phyloP scores from a whole-genome alignment of 163 green algal species.

The Volvox carteri region DNA sequence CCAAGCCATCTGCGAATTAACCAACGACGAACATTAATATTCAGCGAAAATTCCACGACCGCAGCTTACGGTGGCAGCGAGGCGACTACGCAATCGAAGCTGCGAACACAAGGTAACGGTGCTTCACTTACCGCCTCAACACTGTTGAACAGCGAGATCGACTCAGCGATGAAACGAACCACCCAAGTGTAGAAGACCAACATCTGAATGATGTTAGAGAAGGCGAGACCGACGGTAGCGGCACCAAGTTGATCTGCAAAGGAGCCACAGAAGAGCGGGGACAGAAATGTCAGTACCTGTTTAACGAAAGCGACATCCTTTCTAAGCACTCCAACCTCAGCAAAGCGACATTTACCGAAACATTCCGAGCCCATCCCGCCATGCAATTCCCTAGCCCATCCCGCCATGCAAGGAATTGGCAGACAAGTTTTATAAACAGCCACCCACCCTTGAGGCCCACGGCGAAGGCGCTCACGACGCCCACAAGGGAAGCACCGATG shows the following conservation, averaged over 20 bases:
- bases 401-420: neutral
- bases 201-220: slow-evolving; percentile 81
- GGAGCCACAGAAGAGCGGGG: slow-evolving; percentile 9
- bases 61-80: neutral
- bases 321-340: neutral
- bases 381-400: neutral
- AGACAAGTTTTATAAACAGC: neutral
- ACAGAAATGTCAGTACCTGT: neutral
- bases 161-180: slow-evolving; percentile 65
- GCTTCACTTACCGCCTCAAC: slow-evolving; percentile 58
- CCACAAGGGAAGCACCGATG: slow-evolving; percentile 68
- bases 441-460: slow-evolving; percentile 56
- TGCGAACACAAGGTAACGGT: neutral
- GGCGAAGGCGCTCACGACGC: slow-evolving; percentile 68
- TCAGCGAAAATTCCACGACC: neutral
- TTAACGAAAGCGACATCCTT: neutral
- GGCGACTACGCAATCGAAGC: neutral
- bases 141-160: slow-evolving; percentile 63
- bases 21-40: no score
- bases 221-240: slow-evolving; percentile 74
- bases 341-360: no score
- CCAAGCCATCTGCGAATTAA: slow-evolving; percentile 35
- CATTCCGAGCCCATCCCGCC: no score
- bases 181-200: slow-evolving; percentile 75
- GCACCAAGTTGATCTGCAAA: slow-evolving; percentile 60